These are phyloP conservation scores for Boletus mariae DNA, from an alignment of 1,284 basidiomycete species.

Conservation along the genomic window DNA sequence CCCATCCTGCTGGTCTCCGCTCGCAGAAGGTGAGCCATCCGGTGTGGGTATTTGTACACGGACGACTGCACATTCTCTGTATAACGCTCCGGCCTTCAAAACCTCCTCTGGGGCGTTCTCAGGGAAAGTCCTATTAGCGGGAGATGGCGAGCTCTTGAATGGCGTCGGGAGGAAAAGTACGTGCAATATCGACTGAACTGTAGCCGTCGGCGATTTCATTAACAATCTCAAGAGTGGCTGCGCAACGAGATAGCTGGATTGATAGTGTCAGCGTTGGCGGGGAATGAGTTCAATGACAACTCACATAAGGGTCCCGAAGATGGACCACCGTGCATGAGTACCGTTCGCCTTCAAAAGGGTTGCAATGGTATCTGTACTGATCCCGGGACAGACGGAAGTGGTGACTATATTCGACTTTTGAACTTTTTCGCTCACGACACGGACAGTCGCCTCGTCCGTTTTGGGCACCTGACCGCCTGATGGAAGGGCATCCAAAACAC, in stretches of 20 bases:
- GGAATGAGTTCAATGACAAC: slow-evolving; percentile 14
- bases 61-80: slow-evolving; percentile 67
- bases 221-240: slow-evolving; percentile 59
- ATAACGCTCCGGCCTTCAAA: slow-evolving; percentile 70
- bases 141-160: slow-evolving; percentile 45
- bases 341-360: slow-evolving; percentile 51
- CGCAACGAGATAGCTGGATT: slow-evolving; percentile 51
- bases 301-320: slow-evolving; percentile 45
- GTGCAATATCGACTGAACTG: slow-evolving; percentile 65
- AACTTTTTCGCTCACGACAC: slow-evolving; percentile 44
- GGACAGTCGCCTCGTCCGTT: slow-evolving; percentile 44
- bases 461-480: slow-evolving; percentile 52
- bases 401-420: slow-evolving; percentile 71
- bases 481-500: slow-evolving; percentile 73
- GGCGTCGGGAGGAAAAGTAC: slow-evolving; percentile 73
- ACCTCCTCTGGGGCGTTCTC: slow-evolving; percentile 45
- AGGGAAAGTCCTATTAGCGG: background rate
- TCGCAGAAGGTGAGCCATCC: slow-evolving; percentile 18
- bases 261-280: slow-evolving; percentile 7
- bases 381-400: slow-evolving; percentile 68
- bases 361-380: slow-evolving; percentile 63
- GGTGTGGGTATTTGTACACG: slow-evolving; percentile 42
- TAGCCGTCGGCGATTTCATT: slow-evolving; percentile 55
- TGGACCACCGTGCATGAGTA: slow-evolving; percentile 33
- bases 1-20: slow-evolving; percentile 16